Base-by-base conservation (phyloP, 2,329 filamentous ascomycete genomes). In the Arachnomyces sp. region DNA sequence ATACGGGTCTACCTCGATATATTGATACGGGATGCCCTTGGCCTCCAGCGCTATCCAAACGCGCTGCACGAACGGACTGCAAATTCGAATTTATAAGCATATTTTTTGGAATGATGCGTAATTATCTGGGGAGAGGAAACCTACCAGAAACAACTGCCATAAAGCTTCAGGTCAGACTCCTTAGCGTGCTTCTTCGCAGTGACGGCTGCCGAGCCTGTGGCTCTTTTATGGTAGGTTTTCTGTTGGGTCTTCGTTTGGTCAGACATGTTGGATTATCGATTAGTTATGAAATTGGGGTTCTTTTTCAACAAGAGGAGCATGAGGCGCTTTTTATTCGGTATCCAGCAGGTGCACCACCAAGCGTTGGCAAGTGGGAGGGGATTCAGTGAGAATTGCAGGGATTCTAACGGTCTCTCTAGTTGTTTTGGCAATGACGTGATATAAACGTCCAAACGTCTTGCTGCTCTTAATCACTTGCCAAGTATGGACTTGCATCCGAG, bases 31-130 rank as follows among this genome's bases (percentile, higher is more conserved):
- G 7, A 92, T 72, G 13, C 77, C 74, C 59, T 92, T 92, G 52
- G 80, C 71, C 60, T 94, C 86, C 28, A 94, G 72, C 1, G 86
- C 84, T 48, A 94, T 92, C 87, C 87, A 94, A 17, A 92, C 84
- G 13, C 86, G 78, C 57, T 93, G 86, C 1, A 87, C 86, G 57
- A 90, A 92, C 17, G 86, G 86, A 55, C 83, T 85, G 33, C 6
- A 38, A 37, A 28, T 35, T 17, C n/a, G 32, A 30, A 31, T 44
- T 36, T 52, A 50, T 53, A 28, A 54, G 45, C 34, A 4, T 14
- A 8, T 36, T 35, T 28, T 28, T 28, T 38, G 32, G 46, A 39
- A 28, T 39, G 39, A 50, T 47, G 46, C 36, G 34, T 44, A 29
- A 43, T 43, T 28, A 36, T 35, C 40, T 36, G 40, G 35, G 15